Base-by-base conservation (phyloP, 164 flowering plant genomes). In the Vitis rupestris region DNA sequence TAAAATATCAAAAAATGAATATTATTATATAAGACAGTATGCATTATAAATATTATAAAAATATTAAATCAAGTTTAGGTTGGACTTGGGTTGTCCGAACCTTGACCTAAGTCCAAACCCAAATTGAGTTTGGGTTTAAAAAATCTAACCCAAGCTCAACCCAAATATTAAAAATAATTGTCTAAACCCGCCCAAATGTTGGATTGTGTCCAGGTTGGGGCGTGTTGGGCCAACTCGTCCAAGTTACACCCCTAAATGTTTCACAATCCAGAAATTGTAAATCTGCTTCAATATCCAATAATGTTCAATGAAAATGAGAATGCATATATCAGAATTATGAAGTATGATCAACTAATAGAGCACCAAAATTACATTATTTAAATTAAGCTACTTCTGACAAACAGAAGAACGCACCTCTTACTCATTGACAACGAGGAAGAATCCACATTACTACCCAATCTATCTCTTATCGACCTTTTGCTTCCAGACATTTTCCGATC, bases 401-500 rank as follows among this genome's bases (percentile, higher is more conserved):
- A 58, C 31, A 17, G 11, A 62, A 14, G 11, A 47, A 11, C 71
- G 23, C 57, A 76, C 82, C 78, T 27, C 50, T 71, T 80, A 62
- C 50, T 73, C 27, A 17, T 59, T 17, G 70, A 73, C 6, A 27
- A 51, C 0, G 50, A 58, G 0, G 72, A 64, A 56, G 73, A 61
- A 31, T 75, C 74, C 58, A 58, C 69, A 75, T 66, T 60, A 47
- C 53, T 56, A 9, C 74, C 76, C 48, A 69, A 27, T 56, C 79
- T 61, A 10, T 83, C 79, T 37, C 65, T 66, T 8, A 62, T 3
- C 3, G 78, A 66, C 14, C 75, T 68, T 65, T 81, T 83, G 61
- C 67, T 72, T 70, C 85, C 75, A 11, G 75, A 51, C 5, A 62
- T 48, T 3, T 17, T 31, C 61, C 47, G 54, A 37, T 44, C 14